phyloP scores from a whole-genome alignment of 805 yeast species.

The Candida golubevii region DNA sequence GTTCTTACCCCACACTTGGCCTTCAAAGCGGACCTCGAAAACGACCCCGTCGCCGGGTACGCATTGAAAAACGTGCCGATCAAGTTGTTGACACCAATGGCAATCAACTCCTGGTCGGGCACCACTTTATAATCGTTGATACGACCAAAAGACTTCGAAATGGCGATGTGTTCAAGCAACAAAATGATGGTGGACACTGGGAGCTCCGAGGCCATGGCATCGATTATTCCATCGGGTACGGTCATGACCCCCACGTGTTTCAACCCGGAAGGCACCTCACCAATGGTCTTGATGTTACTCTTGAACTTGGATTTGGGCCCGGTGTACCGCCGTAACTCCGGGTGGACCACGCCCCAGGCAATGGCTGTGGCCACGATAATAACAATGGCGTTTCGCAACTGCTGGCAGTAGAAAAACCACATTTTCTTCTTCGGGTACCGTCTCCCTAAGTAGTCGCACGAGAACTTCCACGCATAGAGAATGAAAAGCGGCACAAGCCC shows the following conservation, averaged over 20 bases:
- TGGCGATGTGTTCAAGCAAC: slow-evolving; percentile 88
- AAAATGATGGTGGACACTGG: slow-evolving; percentile 84
- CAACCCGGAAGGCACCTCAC: slow-evolving; percentile 80
- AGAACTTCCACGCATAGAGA: slow-evolving; percentile 68
- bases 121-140: slow-evolving; percentile 84
- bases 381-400: slow-evolving; percentile 76
- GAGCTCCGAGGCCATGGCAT: slow-evolving; percentile 65
- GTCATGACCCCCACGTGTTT: slow-evolving; percentile 69
- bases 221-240: slow-evolving; percentile 55
- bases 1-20: slow-evolving; percentile 94
- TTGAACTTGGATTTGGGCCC: slow-evolving; percentile 32
- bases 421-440: slow-evolving; percentile 56
- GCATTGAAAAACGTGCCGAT: slow-evolving; percentile 91
- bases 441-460: slow-evolving; percentile 56
- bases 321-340: slow-evolving; percentile 28
- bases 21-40: slow-evolving; percentile 90
- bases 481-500: slow-evolving; percentile 73
- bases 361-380: slow-evolving; percentile 79
- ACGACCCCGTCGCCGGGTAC: slow-evolving; percentile 94
- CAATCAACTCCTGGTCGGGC: slow-evolving; percentile 91
- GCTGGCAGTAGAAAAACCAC: slow-evolving; percentile 65
- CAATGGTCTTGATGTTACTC: slow-evolving; percentile 57
- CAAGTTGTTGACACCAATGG: slow-evolving; percentile 88
- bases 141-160: slow-evolving; percentile 90
- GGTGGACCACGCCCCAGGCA: slow-evolving; percentile 69